A percentile compares a stretch with the other conserved stretches of the same genome.
Conservation (phyloP, 2,329 filamentous ascomycete species). For the Cercospora beticola region DNA sequence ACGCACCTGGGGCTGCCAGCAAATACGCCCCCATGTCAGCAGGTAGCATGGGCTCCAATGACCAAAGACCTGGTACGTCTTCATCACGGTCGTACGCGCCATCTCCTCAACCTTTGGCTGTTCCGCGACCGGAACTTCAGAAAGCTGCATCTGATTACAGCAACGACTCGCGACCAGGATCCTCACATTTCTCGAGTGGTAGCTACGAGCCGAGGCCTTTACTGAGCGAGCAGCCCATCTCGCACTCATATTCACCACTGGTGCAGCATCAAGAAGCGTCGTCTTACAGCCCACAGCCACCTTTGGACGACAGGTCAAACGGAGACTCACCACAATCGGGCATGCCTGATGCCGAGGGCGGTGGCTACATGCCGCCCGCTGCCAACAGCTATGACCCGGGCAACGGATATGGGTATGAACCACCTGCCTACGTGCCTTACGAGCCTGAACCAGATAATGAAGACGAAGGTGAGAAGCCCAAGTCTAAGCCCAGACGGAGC, state of each 20-base stretch:
- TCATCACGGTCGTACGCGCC: slow-evolving; percentile 31
- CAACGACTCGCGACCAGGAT: slow-evolving; percentile 34
- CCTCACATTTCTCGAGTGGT: slow-evolving; percentile 30
- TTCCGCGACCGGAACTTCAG: slow-evolving; percentile 31
- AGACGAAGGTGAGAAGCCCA: slow-evolving; percentile 48
- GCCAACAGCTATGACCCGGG: slow-evolving; percentile 56
- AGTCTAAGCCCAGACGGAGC: slow-evolving; percentile 65
- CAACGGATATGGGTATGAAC: slow-evolving; percentile 53
- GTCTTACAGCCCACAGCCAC: neutral
- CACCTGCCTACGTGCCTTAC: slow-evolving; percentile 51
- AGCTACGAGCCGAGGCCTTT: slow-evolving; percentile 36
- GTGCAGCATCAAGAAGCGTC: slow-evolving; percentile 7
- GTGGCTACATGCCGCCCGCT: slow-evolving; percentile 54
- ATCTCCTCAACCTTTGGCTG: slow-evolving; percentile 24
- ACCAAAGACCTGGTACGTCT: slow-evolving; percentile 27
- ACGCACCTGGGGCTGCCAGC: slow-evolving; percentile 28
- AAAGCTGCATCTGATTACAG: slow-evolving; percentile 35
- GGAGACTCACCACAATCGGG: neutral
- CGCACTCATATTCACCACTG: slow-evolving; percentile 23
- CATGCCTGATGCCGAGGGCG: slow-evolving; percentile 18
- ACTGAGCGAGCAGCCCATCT: slow-evolving; percentile 29
- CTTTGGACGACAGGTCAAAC: slow-evolving; percentile 7
- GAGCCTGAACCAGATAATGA: slow-evolving; percentile 53
- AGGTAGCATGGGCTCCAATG: slow-evolving; percentile 22
- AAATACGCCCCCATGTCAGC: slow-evolving; percentile 27